These are phyloP conservation scores for Pleurotus giganteus DNA, from an alignment of 768 basidiomycete species.

Conservation along the genomic window DNA sequence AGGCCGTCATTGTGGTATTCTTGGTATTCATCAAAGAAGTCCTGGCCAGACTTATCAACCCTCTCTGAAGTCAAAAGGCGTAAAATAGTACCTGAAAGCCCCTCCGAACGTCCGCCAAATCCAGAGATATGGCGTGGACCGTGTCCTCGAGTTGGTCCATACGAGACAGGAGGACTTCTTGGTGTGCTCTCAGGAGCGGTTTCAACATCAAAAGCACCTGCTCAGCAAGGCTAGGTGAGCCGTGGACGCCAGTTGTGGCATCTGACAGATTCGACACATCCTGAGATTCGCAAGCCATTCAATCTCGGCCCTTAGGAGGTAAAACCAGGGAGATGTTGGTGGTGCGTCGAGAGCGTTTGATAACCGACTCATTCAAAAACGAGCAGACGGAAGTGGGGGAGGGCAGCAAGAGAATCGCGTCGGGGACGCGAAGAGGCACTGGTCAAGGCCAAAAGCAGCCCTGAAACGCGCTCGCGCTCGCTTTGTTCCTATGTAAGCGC, in stretches of 20 bases:
- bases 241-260: neutral
- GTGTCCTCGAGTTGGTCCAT: conserved; percentile 2
- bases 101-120: conserved; percentile 1
- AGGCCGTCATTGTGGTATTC: neutral
- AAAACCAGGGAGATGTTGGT: neutral
- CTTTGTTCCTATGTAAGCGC: too few species aligned
- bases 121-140: neutral
- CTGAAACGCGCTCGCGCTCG: too few species aligned
- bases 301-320: too few species aligned
- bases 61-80: neutral
- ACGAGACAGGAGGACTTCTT: conserved; percentile 1
- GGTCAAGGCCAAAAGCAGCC: too few species aligned
- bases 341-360: too few species aligned
- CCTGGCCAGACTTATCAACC: neutral
- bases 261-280: neutral
- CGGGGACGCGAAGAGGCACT: too few species aligned
- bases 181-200: neutral
- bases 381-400: too few species aligned
- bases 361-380: neutral
- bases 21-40: conserved; percentile 6
- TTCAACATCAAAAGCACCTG: neutral
- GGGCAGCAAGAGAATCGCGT: too few species aligned
- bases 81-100: neutral
- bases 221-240: neutral
- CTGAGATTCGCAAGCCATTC: neutral